phyloP scores from a whole-genome alignment of 768 basidiomycete genomes.

The Boletus pseudo-olivaceus region DNA sequence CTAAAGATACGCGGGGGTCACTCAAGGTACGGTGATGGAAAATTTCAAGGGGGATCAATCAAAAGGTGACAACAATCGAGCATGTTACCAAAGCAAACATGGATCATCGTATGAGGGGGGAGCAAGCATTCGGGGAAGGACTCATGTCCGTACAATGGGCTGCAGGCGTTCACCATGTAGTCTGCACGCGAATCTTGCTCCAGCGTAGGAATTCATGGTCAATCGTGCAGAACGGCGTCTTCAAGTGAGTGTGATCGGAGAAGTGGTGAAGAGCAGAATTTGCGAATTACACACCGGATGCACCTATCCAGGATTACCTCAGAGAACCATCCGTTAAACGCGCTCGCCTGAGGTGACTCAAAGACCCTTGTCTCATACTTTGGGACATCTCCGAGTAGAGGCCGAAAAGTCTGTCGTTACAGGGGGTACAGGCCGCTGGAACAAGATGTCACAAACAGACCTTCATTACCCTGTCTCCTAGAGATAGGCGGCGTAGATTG shows the following conservation, averaged over 20 bases:
- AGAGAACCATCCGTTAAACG: conserved; percentile 2
- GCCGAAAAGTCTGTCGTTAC: background rate
- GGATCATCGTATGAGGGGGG: no score
- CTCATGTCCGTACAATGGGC: no score
- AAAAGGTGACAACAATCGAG: no score
- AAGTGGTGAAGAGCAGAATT: conserved; percentile 7
- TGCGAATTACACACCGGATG: conserved; percentile 1
- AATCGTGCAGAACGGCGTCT: conserved; percentile 5
- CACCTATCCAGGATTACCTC: conserved; percentile 3
- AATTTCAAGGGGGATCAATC: background rate
- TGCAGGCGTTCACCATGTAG: background rate
- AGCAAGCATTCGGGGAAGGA: no score
- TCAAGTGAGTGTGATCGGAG: conserved; percentile 10
- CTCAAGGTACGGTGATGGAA: background rate
- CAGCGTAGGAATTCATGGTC: background rate
- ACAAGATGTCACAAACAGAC: background rate
- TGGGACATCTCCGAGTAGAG: background rate
- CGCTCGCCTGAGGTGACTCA: background rate
- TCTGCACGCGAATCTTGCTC: background rate
- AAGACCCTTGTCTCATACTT: background rate
- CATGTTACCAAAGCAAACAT: background rate
- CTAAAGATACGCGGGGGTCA: background rate
- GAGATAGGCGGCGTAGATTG: conserved; percentile 7
- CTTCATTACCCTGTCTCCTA: background rate
- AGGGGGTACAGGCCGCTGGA: background rate